A percentile compares a stretch with the other conserved stretches of the same genome.
These are phyloP conservation scores for Verticillium tricorpus DNA, from an alignment of 2,329 filamentous ascomycete species.

Conservation along the genomic window DNA sequence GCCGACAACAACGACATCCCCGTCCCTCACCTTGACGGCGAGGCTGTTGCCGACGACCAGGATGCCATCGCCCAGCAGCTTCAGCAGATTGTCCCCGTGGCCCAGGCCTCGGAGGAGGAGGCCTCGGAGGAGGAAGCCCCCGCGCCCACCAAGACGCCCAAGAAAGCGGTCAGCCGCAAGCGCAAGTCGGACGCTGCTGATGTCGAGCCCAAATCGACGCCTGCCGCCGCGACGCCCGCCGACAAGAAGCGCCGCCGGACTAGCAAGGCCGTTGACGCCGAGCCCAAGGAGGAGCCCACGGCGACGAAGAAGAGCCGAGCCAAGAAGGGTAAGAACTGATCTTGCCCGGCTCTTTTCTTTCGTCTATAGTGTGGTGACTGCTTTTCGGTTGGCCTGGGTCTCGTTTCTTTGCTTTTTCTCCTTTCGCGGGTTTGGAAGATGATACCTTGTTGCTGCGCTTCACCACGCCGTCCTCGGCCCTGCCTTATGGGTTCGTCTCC, in stretches of 20 bases:
- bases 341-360: neutral
- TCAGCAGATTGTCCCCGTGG: constrained; percentile 35
- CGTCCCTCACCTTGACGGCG: constrained; percentile 45
- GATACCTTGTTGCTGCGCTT: neutral
- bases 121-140: constrained; percentile 32
- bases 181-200: constrained; percentile 50
- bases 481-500: neutral
- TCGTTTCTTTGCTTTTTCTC: neutral
- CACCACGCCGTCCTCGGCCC: neutral
- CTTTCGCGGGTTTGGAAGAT: neutral
- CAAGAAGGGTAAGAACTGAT: constrained; percentile 47
- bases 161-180: constrained; percentile 51
- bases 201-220: constrained; percentile 33
- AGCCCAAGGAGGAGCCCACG: constrained; percentile 44
- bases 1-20: constrained; percentile 54
- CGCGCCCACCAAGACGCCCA: constrained; percentile 50
- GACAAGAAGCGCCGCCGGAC: constrained; percentile 60
- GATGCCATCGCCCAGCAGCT: constrained; percentile 58
- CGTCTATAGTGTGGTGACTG: constrained; percentile 4
- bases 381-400: neutral
- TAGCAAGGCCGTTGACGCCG: constrained; percentile 46
- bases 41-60: constrained; percentile 42
- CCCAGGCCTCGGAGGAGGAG: constrained; percentile 37
- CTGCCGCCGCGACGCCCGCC: constrained; percentile 44
- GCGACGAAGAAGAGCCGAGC: constrained; percentile 50